phyloP scores from a whole-genome alignment of 1,139 yeast species.

The Candida sojae region DNA sequence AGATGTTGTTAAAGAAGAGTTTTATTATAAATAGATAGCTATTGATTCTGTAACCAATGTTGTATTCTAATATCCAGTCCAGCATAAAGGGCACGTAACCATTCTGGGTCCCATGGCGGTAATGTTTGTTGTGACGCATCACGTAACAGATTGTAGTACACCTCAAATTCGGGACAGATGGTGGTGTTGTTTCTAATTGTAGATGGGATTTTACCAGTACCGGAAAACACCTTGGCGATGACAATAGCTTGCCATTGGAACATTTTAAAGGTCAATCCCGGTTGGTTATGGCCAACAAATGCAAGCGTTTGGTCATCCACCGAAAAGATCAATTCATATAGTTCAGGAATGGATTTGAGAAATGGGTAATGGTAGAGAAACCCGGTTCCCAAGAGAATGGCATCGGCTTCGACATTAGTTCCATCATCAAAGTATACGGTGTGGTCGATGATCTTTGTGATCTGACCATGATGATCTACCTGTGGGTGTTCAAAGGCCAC shows the following conservation, averaged over 20 bases:
- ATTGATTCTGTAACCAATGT: conserved; percentile 7
- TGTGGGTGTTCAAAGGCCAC: conserved; percentile 37
- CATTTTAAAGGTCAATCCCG: conserved; percentile 39
- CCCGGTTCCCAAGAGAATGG: conserved; percentile 47
- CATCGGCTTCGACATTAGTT: conserved; percentile 28
- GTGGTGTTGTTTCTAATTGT: conserved; percentile 24
- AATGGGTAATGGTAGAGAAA: conserved; percentile 46
- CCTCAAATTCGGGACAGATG: conserved; percentile 24
- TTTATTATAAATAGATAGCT: conserved; percentile 36
- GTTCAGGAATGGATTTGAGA: conserved; percentile 26
- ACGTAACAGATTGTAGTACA: conserved; percentile 24
- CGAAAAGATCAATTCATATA: conserved; percentile 41
- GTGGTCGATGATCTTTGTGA: conserved; percentile 24
- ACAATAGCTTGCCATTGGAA: conserved; percentile 46
- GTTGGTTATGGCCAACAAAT: conserved; percentile 44
- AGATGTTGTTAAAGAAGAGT: conserved; percentile 35
- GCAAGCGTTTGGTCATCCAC: conserved; percentile 35
- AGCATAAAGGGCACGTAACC: conserved; percentile 21
- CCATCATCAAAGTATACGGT: conserved; percentile 34
- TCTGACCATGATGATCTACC: conserved; percentile 29
- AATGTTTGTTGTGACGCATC: conserved; percentile 22
- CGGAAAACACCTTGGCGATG: conserved; percentile 35
- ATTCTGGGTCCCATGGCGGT: conserved; percentile 22
- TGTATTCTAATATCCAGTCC: conserved; percentile 20
- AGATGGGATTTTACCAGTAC: conserved; percentile 31